Percentiles rank a stretch among this genome's conserved stretches.
These are phyloP conservation scores for Fusarium veterinarium DNA, from an alignment of 2,329 filamentous ascomycete genomes.

Conservation along the genomic window DNA sequence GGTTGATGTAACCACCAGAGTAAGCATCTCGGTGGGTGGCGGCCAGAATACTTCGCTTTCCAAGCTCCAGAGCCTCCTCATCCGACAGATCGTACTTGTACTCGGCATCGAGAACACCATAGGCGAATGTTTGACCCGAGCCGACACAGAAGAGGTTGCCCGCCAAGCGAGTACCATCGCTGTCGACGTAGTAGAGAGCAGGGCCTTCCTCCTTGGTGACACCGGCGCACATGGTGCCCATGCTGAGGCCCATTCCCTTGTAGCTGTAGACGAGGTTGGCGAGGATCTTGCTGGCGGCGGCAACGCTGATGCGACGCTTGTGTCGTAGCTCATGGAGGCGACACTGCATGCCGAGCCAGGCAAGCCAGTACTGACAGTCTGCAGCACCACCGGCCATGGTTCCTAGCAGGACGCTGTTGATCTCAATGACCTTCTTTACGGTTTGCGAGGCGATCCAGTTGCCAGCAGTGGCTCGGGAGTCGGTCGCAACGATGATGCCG, in stretches of 20 bases:
- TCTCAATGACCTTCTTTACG: slow-evolving; percentile 99
- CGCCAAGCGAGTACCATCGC: slow-evolving; percentile 87
- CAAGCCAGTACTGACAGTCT: slow-evolving; percentile 99
- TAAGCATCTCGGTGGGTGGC: slow-evolving; percentile 98
- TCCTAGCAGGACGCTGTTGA: slow-evolving; percentile 91
- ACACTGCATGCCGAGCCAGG: slow-evolving; percentile 98
- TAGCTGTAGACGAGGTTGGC: slow-evolving; percentile 98
- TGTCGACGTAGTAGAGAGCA: slow-evolving; percentile 98
- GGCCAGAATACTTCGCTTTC: slow-evolving; percentile 90
- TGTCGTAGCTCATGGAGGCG: slow-evolving; percentile 98
- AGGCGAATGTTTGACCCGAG: slow-evolving; percentile 97
- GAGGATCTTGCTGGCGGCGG: slow-evolving; percentile 97
- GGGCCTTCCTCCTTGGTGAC: slow-evolving; percentile 96
- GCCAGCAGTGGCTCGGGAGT: slow-evolving; percentile 95
- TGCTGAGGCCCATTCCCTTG: slow-evolving; percentile 98
- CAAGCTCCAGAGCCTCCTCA: slow-evolving; percentile 91
- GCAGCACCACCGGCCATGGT: slow-evolving; percentile 99
- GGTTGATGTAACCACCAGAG: slow-evolving; percentile 97
- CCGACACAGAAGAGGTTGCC: slow-evolving; percentile 99
- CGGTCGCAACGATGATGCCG: slow-evolving; percentile 97
- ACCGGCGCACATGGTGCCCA: slow-evolving; percentile 99
- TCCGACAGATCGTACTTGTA: slow-evolving; percentile 90
- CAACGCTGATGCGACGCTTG: slow-evolving; percentile 98
- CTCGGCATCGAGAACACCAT: slow-evolving; percentile 96
- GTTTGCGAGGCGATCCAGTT: slow-evolving; percentile 99